Evolutionary conservation across 1,284 basidiomycete species (phyloP), one percentile per base, ranked within the genome.

Genomic region (Meripilus lineatus): DNA sequence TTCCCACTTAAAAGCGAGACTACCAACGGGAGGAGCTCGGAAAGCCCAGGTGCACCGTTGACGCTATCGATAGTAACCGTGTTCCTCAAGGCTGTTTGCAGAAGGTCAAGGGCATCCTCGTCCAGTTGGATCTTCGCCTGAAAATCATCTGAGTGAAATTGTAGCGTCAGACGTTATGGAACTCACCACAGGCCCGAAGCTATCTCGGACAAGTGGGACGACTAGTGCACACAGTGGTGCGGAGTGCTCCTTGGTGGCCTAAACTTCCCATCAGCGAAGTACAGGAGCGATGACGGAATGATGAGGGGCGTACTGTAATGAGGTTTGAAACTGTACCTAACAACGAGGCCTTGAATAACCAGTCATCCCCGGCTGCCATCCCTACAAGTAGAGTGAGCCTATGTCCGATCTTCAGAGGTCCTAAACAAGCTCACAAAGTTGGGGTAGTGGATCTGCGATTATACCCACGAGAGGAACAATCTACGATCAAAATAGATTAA

Each of bases 331-430:
- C 76, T 4, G 87, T 81, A 5, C 74, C 75, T 3, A 94, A 70
- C 4, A 94, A 65, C 2, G 81, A 81, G 2, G 72, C 74, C 59
- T 92, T 93, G 69, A 92, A 87, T 17, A 90, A 62, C 75, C 79
- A 88, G 50, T 93, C 85, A 10, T 82, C 79, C 20, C 78, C 83
- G 4, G 81, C 78, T 40, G 70, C 65, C 18, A 68, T 69, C 87
- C 86, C 86, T 86, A 21, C 4, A n/a, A 14, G 34, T 8, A 18
- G n/a, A 26, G 14, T 10, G 14, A 32, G 40, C 15, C 48, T 48
- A 45, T 48, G 10, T 38, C 30, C 32, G 40, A 37, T 45, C 10
- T 36, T 49, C 25, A 56, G 44, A 42, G 38, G 18, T 37, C 21
- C 39, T n/a, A 26, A 30, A 18, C 33, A 33, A 20, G 21, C 84